Percentiles rank a stretch among this genome's conserved stretches.
Conservation (phyloP, 352 stramenopile genomes). For the Pythium dissotocum region DNA sequence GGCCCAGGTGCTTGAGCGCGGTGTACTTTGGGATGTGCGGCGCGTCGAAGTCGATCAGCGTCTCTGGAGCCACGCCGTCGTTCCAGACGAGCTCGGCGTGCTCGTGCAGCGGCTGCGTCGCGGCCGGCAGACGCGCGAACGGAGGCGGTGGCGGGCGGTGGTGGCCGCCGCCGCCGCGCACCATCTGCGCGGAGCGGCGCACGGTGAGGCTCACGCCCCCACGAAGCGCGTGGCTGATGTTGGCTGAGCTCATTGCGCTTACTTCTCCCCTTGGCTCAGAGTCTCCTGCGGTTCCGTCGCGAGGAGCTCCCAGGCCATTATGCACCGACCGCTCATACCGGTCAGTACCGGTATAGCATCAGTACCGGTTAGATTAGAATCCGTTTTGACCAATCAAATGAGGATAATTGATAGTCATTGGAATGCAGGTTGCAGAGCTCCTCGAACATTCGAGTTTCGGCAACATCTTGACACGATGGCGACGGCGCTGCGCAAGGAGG, state of each 20-base stretch:
- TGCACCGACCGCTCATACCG: constrained; percentile 25
- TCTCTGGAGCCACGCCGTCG: constrained; percentile 84
- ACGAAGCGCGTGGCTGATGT: constrained; percentile 59
- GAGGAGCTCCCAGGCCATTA: constrained; percentile 2
- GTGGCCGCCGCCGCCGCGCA: constrained; percentile 44
- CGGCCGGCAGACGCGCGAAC: constrained; percentile 71
- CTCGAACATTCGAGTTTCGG: neutral
- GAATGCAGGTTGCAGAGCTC: neutral
- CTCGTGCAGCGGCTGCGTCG: constrained; percentile 69
- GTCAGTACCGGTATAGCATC: constrained; percentile 3
- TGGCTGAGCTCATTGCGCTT: constrained; percentile 59
- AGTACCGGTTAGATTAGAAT: constrained; percentile 4
- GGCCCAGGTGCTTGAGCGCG: constrained; percentile 65
- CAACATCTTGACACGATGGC: neutral
- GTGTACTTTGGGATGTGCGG: constrained; percentile 81
- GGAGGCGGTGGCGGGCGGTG: constrained; percentile 77
- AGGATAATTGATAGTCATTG: neutral
- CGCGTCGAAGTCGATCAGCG: constrained; percentile 88
- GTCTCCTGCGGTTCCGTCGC: constrained; percentile 23
- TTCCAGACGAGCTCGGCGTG: constrained; percentile 87
- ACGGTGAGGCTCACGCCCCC: constrained; percentile 54
- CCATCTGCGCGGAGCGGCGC: constrained; percentile 52
- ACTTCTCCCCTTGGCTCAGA: constrained; percentile 12
- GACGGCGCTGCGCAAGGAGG: constrained; percentile 34
- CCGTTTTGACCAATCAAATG: neutral